Conservation (phyloP, 192 early-diverging fungal genomes). For the Linnemannia exigua region DNA sequence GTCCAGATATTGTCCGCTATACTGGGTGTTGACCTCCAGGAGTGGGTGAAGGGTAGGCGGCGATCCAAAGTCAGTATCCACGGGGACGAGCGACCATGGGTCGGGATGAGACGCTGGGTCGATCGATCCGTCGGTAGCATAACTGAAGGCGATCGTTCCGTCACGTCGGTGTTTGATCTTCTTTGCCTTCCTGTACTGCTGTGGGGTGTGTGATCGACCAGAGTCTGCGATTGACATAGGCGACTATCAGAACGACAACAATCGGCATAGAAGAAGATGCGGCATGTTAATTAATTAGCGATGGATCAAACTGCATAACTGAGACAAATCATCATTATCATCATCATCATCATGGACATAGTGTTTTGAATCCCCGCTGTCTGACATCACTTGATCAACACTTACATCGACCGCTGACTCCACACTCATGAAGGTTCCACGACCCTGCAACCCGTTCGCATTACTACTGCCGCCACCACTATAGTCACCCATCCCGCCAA, state of each 20-base stretch:
- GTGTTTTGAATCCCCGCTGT: background rate
- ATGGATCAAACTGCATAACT: background rate
- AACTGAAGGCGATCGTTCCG: slow-evolving; percentile 50
- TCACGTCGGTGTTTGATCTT: slow-evolving; percentile 54
- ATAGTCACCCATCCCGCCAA: slow-evolving; percentile 53
- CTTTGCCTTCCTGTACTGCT: slow-evolving; percentile 52
- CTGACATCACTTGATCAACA: background rate
- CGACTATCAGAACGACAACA: slow-evolving; percentile 14
- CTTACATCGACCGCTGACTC: slow-evolving; percentile 39
- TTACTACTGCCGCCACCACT: background rate
- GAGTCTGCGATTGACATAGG: slow-evolving; percentile 39
- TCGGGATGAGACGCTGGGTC: slow-evolving; percentile 55
- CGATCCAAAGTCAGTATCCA: slow-evolving; percentile 32
- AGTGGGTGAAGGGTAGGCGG: slow-evolving; percentile 24
- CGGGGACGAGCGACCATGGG: slow-evolving; percentile 51
- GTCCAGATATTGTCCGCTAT: slow-evolving; percentile 41
- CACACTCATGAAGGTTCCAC: slow-evolving; percentile 17
- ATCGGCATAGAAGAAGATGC: background rate
- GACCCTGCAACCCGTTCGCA: background rate
- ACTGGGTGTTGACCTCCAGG: slow-evolving; percentile 3
- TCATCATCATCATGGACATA: too few species aligned
- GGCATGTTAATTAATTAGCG: background rate
- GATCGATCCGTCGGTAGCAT: slow-evolving; percentile 51
- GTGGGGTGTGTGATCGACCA: slow-evolving; percentile 41
- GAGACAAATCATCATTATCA: background rate